A percentile compares a stretch with the other conserved stretches of the same genome.
Conservation (phyloP, 192 early-diverging fungal genomes). For the Entomortierella lignicola region DNA sequence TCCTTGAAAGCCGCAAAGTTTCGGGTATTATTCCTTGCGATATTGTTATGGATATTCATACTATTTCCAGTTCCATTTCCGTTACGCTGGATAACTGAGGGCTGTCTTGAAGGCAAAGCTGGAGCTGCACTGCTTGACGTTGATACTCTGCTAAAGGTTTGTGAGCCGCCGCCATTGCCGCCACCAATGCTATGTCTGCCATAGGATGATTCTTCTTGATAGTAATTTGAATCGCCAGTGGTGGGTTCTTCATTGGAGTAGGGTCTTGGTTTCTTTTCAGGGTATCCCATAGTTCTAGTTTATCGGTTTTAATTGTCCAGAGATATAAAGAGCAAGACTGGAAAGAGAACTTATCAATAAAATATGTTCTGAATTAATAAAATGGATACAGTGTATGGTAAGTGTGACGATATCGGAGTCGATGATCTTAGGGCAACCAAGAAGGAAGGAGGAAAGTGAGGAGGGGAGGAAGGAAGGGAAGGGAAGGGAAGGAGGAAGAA, state of each 20-base stretch:
- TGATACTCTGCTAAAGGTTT: not conserved
- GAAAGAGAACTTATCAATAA: too few species aligned
- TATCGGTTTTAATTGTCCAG: not conserved
- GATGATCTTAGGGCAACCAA: not conserved
- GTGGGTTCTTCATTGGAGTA: not conserved
- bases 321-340: too few species aligned
- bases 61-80: not conserved
- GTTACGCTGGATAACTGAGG: slow-evolving; percentile 11
- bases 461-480: slow-evolving; percentile 1
- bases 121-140: slow-evolving; percentile 1
- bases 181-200: not conserved
- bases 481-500: slow-evolving; percentile 1
- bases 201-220: slow-evolving; percentile 14
- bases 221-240: not conserved
- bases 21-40: not conserved
- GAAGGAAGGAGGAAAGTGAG: not conserved
- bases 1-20: slow-evolving; percentile 30
- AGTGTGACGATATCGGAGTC: not conserved
- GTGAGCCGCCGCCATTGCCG: not conserved
- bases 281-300: slow-evolving; percentile 21
- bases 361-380: too few species aligned
- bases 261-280: slow-evolving; percentile 22
- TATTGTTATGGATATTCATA: not conserved
- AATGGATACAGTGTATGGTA: too few species aligned
- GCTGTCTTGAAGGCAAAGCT: slow-evolving; percentile 14